Percentiles rank a stretch among this genome's conserved stretches.
Evolutionary conservation across 1,139 yeast genomes (phyloP).

Genomic region (Sugiyamaella grinbergsii): DNA sequence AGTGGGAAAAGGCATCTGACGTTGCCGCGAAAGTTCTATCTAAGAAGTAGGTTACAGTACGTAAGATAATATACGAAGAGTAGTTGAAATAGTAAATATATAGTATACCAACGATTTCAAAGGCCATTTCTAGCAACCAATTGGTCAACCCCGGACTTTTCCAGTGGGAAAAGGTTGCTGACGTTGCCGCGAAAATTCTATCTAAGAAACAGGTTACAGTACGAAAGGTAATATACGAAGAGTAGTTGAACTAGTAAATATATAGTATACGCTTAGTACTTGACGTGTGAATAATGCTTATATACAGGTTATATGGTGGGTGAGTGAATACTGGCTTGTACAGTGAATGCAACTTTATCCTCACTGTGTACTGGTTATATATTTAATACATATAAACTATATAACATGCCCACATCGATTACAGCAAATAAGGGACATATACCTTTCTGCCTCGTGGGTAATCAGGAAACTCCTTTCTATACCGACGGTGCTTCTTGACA

Average conservation of each 20-base stretch:
- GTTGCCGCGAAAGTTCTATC: constrained; percentile 21
- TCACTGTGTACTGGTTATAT: neutral
- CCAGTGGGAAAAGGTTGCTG: constrained; percentile 50
- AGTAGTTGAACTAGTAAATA: neutral
- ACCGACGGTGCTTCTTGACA: constrained; percentile 66
- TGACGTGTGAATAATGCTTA: too few species aligned
- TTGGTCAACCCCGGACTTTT: constrained; percentile 58
- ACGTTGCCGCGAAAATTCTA: constrained; percentile 21
- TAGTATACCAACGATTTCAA: constrained; percentile 43
- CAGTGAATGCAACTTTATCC: too few species aligned
- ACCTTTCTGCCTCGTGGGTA: constrained; percentile 73
- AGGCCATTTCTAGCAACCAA: constrained; percentile 48
- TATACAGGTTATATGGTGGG: too few species aligned
- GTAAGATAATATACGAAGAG: too few species aligned
- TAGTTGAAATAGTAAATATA: neutral
- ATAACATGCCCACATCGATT: constrained; percentile 16
- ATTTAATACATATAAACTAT: neutral
- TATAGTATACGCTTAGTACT: constrained; percentile 36
- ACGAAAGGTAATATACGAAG: too few species aligned
- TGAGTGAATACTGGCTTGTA: too few species aligned
- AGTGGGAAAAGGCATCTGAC: constrained; percentile 47
- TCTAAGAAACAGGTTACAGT: constrained; percentile 5
- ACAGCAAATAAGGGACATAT: constrained; percentile 58
- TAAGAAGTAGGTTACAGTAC: constrained; percentile 4
- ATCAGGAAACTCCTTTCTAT: constrained; percentile 70